A percentile compares a stretch with the other conserved stretches of the same genome.
Conservation (phyloP, 2,329 filamentous ascomycete species). For the Grosmannia clavigera region DNA sequence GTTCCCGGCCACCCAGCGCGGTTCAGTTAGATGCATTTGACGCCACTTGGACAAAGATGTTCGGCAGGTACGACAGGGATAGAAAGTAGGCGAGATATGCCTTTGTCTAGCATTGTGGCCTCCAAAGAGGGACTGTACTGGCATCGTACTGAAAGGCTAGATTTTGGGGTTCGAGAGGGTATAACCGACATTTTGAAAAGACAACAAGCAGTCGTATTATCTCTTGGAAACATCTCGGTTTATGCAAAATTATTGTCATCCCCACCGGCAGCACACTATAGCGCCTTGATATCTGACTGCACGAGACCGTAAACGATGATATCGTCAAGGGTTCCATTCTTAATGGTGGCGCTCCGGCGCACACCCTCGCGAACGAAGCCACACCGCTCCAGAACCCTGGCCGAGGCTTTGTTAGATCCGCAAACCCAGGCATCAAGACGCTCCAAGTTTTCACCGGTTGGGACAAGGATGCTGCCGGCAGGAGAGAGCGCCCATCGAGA, state of each 20-base stretch:
- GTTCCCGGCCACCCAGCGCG: conserved; percentile 20
- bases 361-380: conserved; percentile 33
- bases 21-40: conserved; percentile 35
- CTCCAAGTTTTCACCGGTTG: conserved; percentile 19
- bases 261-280: neutral
- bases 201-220: neutral
- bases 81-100: neutral
- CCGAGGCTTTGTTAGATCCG: conserved; percentile 28
- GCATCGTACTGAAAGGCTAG: neutral
- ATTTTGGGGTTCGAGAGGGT: neutral
- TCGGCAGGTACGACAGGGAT: conserved; percentile 17
- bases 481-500: conserved; percentile 28
- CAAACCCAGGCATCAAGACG: conserved; percentile 29
- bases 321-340: conserved; percentile 27
- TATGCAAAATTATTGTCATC: neutral
- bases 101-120: neutral
- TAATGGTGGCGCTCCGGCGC: conserved; percentile 27
- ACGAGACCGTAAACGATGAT: conserved; percentile 24
- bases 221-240: neutral
- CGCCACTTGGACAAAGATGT: conserved; percentile 35
- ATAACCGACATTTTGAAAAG: neutral
- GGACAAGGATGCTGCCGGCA: neutral
- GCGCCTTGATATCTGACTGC: conserved; percentile 2
- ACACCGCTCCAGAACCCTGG: conserved; percentile 26
- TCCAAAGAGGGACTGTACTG: neutral